Conservation (phyloP, 1,284 basidiomycete species). For the Peniophora sp. region DNA sequence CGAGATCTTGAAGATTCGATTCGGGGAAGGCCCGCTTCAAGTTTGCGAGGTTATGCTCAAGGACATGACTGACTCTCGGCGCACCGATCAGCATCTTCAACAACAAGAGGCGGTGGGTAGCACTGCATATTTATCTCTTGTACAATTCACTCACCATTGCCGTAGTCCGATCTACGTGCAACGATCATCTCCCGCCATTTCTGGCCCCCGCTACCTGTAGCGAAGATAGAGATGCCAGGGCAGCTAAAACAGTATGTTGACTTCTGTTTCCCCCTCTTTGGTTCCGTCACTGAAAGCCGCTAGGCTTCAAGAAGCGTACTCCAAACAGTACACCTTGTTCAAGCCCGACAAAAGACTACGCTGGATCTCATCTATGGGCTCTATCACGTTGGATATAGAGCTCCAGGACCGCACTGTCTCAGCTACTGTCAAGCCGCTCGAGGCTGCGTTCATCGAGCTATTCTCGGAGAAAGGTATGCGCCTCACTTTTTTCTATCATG, state of each 20-base stretch:
- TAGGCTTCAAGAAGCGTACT: constrained; percentile 72
- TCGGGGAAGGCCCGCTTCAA: constrained; percentile 84
- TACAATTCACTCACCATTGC: background rate
- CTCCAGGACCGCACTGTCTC: constrained; percentile 72
- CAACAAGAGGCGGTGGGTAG: constrained; percentile 53
- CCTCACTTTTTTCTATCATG: background rate
- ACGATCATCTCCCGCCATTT: constrained; percentile 89
- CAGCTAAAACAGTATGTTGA: constrained; percentile 66
- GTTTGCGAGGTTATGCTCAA: constrained; percentile 96
- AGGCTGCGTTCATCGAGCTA: constrained; percentile 84
- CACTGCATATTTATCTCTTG: background rate
- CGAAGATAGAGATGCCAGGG: constrained; percentile 72
- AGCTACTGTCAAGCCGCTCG: constrained; percentile 77
- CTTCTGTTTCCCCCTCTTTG: background rate
- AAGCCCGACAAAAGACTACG: constrained; percentile 87
- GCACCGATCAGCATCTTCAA: constrained; percentile 81
- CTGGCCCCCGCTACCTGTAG: constrained; percentile 80
- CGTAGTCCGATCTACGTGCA: constrained; percentile 70
- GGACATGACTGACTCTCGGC: constrained; percentile 89
- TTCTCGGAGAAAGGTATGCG: constrained; percentile 62
- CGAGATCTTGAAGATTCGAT: constrained; percentile 88
- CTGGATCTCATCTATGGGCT: constrained; percentile 84
- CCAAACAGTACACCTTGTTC: constrained; percentile 67
- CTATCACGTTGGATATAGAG: constrained; percentile 70
- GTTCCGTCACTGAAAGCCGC: constrained; percentile 3